Evolutionary conservation across 169 alveolate genomes (phyloP), one percentile per base, ranked within the genome.

Genomic region (Cryptosporidium ryanae): DNA sequence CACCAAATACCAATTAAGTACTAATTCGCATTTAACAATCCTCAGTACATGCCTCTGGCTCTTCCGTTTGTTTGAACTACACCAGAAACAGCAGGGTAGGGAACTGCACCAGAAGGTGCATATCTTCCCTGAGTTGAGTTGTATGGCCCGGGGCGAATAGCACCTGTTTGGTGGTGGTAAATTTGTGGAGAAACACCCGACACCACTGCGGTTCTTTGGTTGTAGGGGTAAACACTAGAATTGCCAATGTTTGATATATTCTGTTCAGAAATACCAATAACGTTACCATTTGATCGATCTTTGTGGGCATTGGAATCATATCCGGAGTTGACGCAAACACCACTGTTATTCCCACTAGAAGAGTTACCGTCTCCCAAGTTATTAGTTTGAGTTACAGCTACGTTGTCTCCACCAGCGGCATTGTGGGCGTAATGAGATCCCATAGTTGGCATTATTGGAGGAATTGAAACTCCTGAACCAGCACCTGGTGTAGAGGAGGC

Each of bases 71-170:
- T 61, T 38, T 67, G 87, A 10, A 76, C 87, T 18, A 71, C 27
- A 1, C 87, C 87, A 8, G 87, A 70, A 29, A 76, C 76, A 21
- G 46, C 8, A 50, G 87, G 63, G 43, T 76, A 76, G 18, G 87
- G 71, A 7, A 76, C 21, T 23, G 87, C 63, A 23, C 87, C 87
- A 18, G 84, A 31, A 31, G 87, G 87, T 59, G 87, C 87, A 76
- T 76, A 76, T 21, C 87, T 55, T 2, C 87, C 87, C 48, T 76
- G 87, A 21, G 87, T 44, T 4, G 3, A 6, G 46, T 10, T 38
- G 43, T 76, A 76, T 12, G 87, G 87, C 21, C 87, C 87, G 29
- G 87, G 76, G 18, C 87, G 87, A 25, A 38, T 34, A 29, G 23
- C 25, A 52, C 38, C 31, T 27, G 83, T 38, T 10, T 38, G 83